Conservation (phyloP, 2,329 filamentous ascomycete species). For the Pseudogymnoascus sp. region DNA sequence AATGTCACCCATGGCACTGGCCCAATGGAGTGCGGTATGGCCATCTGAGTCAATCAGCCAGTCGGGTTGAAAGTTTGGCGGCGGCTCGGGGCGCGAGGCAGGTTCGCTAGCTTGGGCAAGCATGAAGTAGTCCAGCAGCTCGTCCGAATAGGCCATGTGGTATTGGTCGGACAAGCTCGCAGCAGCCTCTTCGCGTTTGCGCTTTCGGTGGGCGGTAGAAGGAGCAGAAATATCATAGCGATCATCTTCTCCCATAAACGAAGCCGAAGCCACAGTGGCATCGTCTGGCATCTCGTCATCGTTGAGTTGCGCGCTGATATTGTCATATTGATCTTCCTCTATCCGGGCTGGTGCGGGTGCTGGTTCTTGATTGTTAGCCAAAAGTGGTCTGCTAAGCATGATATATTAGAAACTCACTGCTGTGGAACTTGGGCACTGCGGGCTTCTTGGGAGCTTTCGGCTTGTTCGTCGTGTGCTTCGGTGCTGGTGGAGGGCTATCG, state of each 20-base stretch:
- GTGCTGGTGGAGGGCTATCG: slow-evolving; percentile 83
- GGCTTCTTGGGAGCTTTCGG: slow-evolving; percentile 67
- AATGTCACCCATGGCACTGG: slow-evolving; percentile 91
- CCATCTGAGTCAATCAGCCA: slow-evolving; percentile 88
- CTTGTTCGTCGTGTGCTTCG: slow-evolving; percentile 83
- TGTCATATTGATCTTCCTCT: slow-evolving; percentile 58
- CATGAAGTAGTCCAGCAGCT: slow-evolving; percentile 92
- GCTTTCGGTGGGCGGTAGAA: slow-evolving; percentile 57
- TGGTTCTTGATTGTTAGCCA: slow-evolving; percentile 27
- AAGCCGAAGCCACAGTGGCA: slow-evolving; percentile 77
- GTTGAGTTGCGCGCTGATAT: slow-evolving; percentile 50
- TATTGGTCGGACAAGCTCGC: slow-evolving; percentile 66
- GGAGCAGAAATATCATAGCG: slow-evolving; percentile 62
- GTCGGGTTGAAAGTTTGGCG: slow-evolving; percentile 78
- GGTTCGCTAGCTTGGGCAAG: slow-evolving; percentile 71
- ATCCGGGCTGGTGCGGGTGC: slow-evolving; percentile 32
- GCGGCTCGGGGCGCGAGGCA: slow-evolving; percentile 66
- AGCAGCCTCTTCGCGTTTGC: slow-evolving; percentile 63
- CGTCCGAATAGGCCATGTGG: slow-evolving; percentile 85
- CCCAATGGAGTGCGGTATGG: slow-evolving; percentile 94
- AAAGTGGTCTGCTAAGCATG: slow-evolving; percentile 1
- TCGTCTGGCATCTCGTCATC: slow-evolving; percentile 72
- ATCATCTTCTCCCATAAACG: slow-evolving; percentile 78
- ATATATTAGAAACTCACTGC: slow-evolving; percentile 28
- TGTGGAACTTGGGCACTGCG: slow-evolving; percentile 51